A percentile compares a stretch with the other conserved stretches of the same genome.
Evolutionary conservation across 1,284 basidiomycete genomes (phyloP).

Genomic region (Leccinum holopus): DNA sequence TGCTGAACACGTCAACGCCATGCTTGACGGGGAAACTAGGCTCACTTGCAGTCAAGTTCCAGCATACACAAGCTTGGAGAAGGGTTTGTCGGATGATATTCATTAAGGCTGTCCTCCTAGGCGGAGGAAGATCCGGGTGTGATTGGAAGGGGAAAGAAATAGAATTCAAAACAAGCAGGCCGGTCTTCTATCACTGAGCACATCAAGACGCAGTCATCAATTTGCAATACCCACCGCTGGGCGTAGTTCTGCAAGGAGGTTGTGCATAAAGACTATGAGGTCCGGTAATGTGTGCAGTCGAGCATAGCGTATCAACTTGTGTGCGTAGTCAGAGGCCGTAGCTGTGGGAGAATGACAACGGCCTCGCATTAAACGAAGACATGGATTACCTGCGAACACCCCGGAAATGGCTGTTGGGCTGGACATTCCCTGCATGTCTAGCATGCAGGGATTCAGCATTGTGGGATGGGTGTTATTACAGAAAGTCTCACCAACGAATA

Average conservation of each 20-base stretch:
- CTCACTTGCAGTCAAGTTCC: conserved; percentile 50
- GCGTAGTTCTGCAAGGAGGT: conserved; percentile 45
- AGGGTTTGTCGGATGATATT: conserved; percentile 54
- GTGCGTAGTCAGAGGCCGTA: conserved; percentile 19
- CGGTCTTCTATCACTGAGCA: conserved; percentile 37
- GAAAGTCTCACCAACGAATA: conserved; percentile 58
- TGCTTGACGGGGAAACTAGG: conserved; percentile 1
- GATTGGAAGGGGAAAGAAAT: conserved; percentile 66
- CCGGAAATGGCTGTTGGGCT: conserved; percentile 46
- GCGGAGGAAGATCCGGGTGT: conserved; percentile 36
- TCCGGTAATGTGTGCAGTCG: conserved; percentile 49
- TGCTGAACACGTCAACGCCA: conserved; percentile 28
- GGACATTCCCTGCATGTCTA: conserved; percentile 67
- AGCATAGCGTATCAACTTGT: conserved; percentile 31
- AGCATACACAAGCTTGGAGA: conserved; percentile 46
- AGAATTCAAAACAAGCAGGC: conserved; percentile 63
- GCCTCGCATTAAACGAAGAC: conserved; percentile 13
- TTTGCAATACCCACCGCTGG: conserved; percentile 44
- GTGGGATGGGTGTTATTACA: neutral
- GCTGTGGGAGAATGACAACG: conserved; percentile 23
- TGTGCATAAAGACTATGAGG: conserved; percentile 58
- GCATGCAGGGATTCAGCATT: conserved; percentile 14
- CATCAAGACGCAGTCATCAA: conserved; percentile 9
- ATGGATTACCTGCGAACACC: conserved; percentile 41
- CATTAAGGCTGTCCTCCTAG: conserved; percentile 44